Evolutionary conservation across 2,329 filamentous ascomycete genomes (phyloP).

Genomic region (Epichloe gansuensis): DNA sequence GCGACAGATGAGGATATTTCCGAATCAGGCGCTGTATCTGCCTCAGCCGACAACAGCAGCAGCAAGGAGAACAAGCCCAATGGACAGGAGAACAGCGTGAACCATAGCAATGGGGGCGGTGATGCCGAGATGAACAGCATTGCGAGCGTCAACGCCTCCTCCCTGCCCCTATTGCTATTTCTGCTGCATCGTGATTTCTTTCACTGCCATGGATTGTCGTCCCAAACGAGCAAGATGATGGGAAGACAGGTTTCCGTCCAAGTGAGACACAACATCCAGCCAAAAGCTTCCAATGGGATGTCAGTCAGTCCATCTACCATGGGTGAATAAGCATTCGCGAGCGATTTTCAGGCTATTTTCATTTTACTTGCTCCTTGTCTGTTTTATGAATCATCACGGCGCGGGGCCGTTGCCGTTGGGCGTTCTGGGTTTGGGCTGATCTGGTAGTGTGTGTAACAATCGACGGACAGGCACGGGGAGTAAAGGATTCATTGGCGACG

Average conservation of each 20-base stretch:
- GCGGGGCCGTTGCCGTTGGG: neutral
- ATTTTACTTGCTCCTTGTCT: neutral
- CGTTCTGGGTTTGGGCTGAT: neutral
- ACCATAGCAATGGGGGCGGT: constrained; percentile 28
- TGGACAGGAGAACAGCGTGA: constrained; percentile 34
- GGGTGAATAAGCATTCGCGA: neutral
- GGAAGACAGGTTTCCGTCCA: neutral
- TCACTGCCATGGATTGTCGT: neutral
- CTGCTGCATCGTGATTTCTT: constrained; percentile 27
- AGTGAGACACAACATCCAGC: neutral
- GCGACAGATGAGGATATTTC: constrained; percentile 33
- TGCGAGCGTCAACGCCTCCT: constrained; percentile 39
- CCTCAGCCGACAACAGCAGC: constrained; percentile 38
- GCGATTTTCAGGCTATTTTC: neutral
- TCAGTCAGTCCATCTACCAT: neutral
- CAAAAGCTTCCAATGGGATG: neutral
- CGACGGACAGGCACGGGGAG: neutral
- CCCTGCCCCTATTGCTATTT: constrained; percentile 36
- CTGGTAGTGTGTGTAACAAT: neutral
- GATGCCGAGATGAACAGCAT: constrained; percentile 43
- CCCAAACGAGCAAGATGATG: neutral
- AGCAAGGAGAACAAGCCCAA: constrained; percentile 57
- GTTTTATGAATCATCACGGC: neutral
- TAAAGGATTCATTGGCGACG: neutral
- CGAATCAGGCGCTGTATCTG: constrained; percentile 33